Evolutionary conservation across 1,284 basidiomycete species (phyloP).

Genomic region (Cryptococcus sp.): DNA sequence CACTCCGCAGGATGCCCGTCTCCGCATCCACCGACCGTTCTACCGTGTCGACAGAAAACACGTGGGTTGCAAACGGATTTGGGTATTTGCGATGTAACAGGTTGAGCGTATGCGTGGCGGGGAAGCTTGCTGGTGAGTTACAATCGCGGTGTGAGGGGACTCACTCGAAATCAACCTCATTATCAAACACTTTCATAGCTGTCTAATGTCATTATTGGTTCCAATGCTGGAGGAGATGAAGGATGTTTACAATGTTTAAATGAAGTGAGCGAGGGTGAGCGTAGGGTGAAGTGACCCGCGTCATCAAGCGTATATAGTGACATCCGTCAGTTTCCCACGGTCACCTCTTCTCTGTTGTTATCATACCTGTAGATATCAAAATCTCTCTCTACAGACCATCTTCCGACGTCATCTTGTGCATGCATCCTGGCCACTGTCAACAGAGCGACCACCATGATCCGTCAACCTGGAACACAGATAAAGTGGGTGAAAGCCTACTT

Average conservation of each 20-base stretch:
- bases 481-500: conserved; percentile 29
- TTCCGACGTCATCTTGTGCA: too few relatives aligned
- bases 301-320: too few relatives aligned
- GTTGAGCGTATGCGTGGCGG: conserved; percentile 81
- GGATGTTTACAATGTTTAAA: too few relatives aligned
- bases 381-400: not conserved
- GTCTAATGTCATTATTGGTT: not conserved
- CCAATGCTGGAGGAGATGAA: not conserved
- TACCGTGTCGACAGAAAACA: conserved; percentile 84
- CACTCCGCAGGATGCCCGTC: conserved; percentile 82
- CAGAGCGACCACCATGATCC: conserved; percentile 16
- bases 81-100: conserved; percentile 96
- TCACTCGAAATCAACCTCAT: conserved; percentile 36
- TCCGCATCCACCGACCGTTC: conserved; percentile 76
- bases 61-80: conserved; percentile 88
- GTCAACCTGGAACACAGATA: conserved; percentile 48
- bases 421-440: not conserved
- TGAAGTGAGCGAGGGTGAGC: too few relatives aligned
- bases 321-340: not conserved
- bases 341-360: not conserved
- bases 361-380: not conserved
- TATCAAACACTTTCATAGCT: conserved; percentile 36
- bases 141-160: conserved; percentile 5
- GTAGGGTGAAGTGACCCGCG: too few relatives aligned
- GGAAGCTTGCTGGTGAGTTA: conserved; percentile 63